Base-by-base conservation (phyloP, 164 flowering plant species). In the Sedum album region DNA sequence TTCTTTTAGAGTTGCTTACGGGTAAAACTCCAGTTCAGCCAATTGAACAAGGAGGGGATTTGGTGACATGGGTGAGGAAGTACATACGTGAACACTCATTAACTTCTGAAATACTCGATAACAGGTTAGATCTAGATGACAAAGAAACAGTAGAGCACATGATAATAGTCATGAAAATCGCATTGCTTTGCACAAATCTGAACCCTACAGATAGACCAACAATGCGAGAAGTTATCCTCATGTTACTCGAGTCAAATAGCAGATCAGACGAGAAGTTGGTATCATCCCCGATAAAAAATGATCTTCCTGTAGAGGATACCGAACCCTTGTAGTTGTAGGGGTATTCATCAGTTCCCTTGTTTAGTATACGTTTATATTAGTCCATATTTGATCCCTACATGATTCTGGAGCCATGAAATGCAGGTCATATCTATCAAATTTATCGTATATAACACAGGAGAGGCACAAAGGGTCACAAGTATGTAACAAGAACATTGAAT, bases 21-120 rank as follows among this genome's bases (percentile, higher is more conserved):
- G 97, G 97, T 39, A 84, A 72, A 81, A 75, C 91, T 42, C 97
- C 99, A 20, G 97, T 95, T 21, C 97, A 90, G 77, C 89, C 94
- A 35, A 68, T 95, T 39, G 97, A 92, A 42, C 82, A 84, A 66
- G 99, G 97, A 38, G 96, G 96, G 5, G 94, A 95, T 82, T 92
- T 95, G 65, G 99, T 85, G 55, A 79, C 93, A 3, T 86, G 81
- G 83, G 93, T 79, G 66, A 85, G 82, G 71, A 71, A 72, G 66
- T 85, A 86, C 31, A 69, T 92, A 69, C 84, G 87, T 17, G 73
- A 72, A 14, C 73, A 86, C 71, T 88, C 94, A 20, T 76, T 86
- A 75, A 76, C 80, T 6, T 33, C 87, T 41, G 86, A 74, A 62
- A 81, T 95, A 73, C 81, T 95, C 38, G 99, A 95, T 70, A 41